These are phyloP conservation scores for Xerocomus amazonicus DNA, from an alignment of 1,284 basidiomycete species.

Conservation along the genomic window DNA sequence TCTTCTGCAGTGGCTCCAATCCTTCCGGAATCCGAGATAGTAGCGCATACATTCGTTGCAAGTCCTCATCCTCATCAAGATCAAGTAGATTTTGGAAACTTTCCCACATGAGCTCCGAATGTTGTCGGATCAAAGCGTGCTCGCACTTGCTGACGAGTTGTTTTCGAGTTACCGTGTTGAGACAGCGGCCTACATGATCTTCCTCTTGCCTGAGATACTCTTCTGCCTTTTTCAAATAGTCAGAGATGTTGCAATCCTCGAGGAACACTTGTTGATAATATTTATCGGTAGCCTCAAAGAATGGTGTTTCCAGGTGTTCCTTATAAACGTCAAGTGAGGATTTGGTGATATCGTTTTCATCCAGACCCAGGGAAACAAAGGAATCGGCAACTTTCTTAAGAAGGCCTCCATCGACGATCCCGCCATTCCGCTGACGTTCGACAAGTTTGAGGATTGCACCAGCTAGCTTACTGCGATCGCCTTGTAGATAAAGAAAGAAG, in stretches of 20 bases:
- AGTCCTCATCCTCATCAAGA: conserved; percentile 89
- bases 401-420: conserved; percentile 88
- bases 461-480: conserved; percentile 77
- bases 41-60: conserved; percentile 93
- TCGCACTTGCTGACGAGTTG: conserved; percentile 90
- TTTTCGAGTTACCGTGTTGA: conserved; percentile 86
- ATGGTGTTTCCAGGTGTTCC: conserved; percentile 86
- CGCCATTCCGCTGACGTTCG: conserved; percentile 92
- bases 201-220: conserved; percentile 92
- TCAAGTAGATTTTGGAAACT: conserved; percentile 93
- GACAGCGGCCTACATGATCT: conserved; percentile 91
- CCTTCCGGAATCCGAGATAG: conserved; percentile 88
- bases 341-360: conserved; percentile 88
- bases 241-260: conserved; percentile 86
- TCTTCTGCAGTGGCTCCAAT: conserved; percentile 87
- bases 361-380: conserved; percentile 93
- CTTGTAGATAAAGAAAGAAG: conserved; percentile 88
- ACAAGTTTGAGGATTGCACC: conserved; percentile 87
- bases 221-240: conserved; percentile 97
- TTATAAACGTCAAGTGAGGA: conserved; percentile 94
- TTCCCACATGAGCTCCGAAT: conserved; percentile 87
- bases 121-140: conserved; percentile 87
- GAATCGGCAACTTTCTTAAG: conserved; percentile 97
- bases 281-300: conserved; percentile 84
- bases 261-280: conserved; percentile 92